Evolutionary conservation across 116 monocot species (phyloP), one percentile per base, ranked within the genome.

Genomic region (Iris pallida): DNA sequence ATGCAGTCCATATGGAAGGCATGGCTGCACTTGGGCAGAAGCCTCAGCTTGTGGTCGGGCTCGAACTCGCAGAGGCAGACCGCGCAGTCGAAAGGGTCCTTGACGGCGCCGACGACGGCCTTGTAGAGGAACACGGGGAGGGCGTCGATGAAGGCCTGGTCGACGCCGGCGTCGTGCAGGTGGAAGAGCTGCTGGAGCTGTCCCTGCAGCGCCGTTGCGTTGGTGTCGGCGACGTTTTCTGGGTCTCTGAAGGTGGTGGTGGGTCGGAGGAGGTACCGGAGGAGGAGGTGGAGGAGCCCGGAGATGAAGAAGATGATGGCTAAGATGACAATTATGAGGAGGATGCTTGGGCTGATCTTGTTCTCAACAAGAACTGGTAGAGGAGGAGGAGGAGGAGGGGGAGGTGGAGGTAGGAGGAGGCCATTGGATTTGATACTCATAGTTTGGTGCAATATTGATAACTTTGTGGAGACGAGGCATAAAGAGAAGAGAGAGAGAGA

Each of bases 141-240:
- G 55, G 75, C 71, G 70, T 91, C 91, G 42, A 91, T 91, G 78
- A 80, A 91, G 53, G 82, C 78, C 71, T 91, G 91, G 65, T 91
- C 91, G 4, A 91, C 82, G 0, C 91, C 91, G 3, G 87, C 79
- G 68, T 91, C 91, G 65, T 91, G 91, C 72, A 91, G 87, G 74
- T 91, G 87, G 75, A 91, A 91, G 45, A 91, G 87, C 70, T 87
- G 87, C 82, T 82, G 87, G 16, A 91, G 87, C 65, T 91, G 91
- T n/a, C 91, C 91, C 64, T 91, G 86, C 0, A 84, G 67, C 4
- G 82, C 79, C 0, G 91, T 91, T 71, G 57, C 80, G 47, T 77
- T 78, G 2, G 30, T 30, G 30, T 30, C 30, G 2, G 30, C 82
- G 5, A 53, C 0, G 41, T 82, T 75, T 4, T 84, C 87, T 20